A percentile compares a stretch with the other conserved stretches of the same genome.
phyloP scores from a whole-genome alignment of 1,139 yeast species.

The Pichia sp. region DNA sequence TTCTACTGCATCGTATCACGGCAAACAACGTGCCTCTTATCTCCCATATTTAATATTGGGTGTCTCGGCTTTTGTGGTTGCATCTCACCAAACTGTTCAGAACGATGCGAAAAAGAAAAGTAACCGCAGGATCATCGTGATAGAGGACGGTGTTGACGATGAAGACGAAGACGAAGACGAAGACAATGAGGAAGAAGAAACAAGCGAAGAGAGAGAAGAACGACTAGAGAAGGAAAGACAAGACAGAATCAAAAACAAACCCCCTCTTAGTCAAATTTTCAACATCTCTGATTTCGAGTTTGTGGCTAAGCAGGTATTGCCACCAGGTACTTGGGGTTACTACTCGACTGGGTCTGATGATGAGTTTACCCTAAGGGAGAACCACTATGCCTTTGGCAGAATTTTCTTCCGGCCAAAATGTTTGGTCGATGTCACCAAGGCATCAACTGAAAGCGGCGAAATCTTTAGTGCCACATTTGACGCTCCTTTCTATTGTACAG shows the following conservation, averaged over 20 bases:
- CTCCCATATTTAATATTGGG: not conserved
- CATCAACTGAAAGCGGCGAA: constrained; percentile 36
- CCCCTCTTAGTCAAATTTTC: constrained; percentile 33
- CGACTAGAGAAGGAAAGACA: constrained; percentile 24
- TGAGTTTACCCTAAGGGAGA: constrained; percentile 36
- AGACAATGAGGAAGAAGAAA: constrained; percentile 27
- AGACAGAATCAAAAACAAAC: constrained; percentile 28
- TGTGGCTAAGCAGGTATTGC: constrained; percentile 33
- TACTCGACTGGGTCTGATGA: constrained; percentile 37
- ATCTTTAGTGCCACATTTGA: constrained; percentile 41
- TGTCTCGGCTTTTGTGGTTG: not conserved
- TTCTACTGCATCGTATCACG: not conserved
- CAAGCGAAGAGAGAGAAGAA: constrained; percentile 25
- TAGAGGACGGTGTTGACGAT: constrained; percentile 23
- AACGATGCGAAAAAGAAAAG: constrained; percentile 21
- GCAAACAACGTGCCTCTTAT: not conserved
- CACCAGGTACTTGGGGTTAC: constrained; percentile 34
- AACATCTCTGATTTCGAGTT: constrained; percentile 36
- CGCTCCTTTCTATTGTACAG: constrained; percentile 61
- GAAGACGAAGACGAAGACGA: constrained; percentile 20
- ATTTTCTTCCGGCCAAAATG: constrained; percentile 44
- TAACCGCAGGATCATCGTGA: constrained; percentile 21
- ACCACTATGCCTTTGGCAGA: constrained; percentile 36
- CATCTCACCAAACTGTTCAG: constrained; percentile 4
- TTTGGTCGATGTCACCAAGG: constrained; percentile 38